phyloP scores from a whole-genome alignment of 352 stramenopile genomes.

The Pythium myriotylum region DNA sequence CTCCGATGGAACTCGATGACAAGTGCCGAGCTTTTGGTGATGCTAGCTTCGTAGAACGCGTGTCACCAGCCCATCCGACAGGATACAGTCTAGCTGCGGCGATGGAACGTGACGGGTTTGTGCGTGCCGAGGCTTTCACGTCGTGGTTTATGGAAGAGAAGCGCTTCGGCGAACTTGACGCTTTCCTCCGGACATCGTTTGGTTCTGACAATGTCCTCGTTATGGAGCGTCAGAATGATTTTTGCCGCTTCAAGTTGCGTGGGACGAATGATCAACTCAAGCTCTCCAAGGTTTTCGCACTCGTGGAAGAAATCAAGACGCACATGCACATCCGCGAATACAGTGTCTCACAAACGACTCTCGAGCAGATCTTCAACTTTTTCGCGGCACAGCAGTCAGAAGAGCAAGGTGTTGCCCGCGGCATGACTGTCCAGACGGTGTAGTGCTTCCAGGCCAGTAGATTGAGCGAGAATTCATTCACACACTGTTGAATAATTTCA shows the following conservation, averaged over 20 bases:
- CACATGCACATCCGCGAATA: conserved; percentile 80
- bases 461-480: not conserved
- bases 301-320: conserved; percentile 58
- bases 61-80: conserved; percentile 54
- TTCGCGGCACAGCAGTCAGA: conserved; percentile 84
- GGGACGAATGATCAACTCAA: conserved; percentile 41
- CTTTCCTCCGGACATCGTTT: conserved; percentile 50
- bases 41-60: conserved; percentile 38
- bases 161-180: conserved; percentile 45
- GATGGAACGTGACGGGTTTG: conserved; percentile 51
- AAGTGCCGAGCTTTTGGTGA: conserved; percentile 53
- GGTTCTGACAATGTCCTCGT: conserved; percentile 44
- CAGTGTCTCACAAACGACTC: conserved; percentile 83
- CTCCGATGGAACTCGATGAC: conserved; percentile 41
- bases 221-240: conserved; percentile 74
- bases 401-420: conserved; percentile 54
- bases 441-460: too few species aligned
- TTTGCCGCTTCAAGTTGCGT: conserved; percentile 68
- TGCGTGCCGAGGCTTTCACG: conserved; percentile 45
- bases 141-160: conserved; percentile 73
- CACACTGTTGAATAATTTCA: too few species aligned
- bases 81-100: conserved; percentile 60
- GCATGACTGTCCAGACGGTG: conserved; percentile 1
- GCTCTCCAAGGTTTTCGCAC: conserved; percentile 69
- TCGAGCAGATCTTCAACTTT: conserved; percentile 93